These are phyloP conservation scores for Aspergillus phoenicis DNA, from an alignment of 2,329 filamentous ascomycete genomes.

Conservation along the genomic window DNA sequence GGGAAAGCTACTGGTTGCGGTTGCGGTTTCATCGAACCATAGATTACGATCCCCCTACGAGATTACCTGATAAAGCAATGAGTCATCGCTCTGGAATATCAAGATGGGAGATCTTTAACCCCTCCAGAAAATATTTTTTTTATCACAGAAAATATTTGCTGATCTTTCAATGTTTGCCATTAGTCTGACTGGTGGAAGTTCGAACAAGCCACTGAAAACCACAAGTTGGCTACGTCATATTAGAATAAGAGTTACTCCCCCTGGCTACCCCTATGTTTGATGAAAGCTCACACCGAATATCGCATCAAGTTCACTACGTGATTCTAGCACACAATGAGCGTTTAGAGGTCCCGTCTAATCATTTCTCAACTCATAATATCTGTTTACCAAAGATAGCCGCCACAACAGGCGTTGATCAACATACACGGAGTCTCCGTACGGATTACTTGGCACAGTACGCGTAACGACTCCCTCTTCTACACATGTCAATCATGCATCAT, in stretches of 20 bases:
- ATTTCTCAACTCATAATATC: neutral
- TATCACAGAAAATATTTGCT: neutral
- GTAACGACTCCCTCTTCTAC: neutral
- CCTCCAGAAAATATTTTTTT: neutral
- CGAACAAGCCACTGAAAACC: neutral
- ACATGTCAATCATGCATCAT: neutral
- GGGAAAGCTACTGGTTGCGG: neutral
- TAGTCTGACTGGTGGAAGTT: neutral
- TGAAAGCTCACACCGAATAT: neutral
- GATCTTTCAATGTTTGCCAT: neutral
- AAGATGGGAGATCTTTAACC: neutral
- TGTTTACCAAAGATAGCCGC: neutral
- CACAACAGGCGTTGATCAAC: neutral
- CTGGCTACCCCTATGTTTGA: neutral
- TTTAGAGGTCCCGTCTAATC: neutral
- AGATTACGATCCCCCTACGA: neutral
- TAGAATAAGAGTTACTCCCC: neutral
- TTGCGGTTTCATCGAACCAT: neutral
- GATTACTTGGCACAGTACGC: neutral
- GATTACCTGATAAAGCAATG: neutral
- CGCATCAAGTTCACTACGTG: neutral
- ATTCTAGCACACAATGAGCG: neutral
- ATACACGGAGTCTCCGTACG: neutral
- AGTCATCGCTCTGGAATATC: neutral
- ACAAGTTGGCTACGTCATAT: neutral